phyloP scores from a whole-genome alignment of 2,329 filamentous ascomycete species.

The Colletotrichum sp. region DNA sequence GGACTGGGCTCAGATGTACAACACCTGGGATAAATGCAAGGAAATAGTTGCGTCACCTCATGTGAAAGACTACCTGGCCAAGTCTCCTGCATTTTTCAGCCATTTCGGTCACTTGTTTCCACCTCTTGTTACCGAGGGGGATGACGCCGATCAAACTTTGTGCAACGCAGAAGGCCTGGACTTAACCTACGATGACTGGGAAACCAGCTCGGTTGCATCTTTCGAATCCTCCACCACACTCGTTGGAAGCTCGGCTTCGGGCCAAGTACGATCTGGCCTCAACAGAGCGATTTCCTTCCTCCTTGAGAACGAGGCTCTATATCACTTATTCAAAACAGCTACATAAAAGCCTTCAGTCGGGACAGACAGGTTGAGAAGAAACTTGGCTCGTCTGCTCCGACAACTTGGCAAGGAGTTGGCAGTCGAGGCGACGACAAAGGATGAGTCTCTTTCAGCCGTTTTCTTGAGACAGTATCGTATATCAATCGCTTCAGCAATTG shows the following conservation, averaged over 20 bases:
- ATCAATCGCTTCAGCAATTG: not conserved
- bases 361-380: not conserved
- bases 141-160: too few relatives aligned
- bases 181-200: not conserved
- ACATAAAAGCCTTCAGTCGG: not conserved
- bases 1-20: not conserved
- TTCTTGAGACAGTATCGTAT: not conserved
- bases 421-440: not conserved
- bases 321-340: fast-evolving
- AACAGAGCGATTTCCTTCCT: not conserved
- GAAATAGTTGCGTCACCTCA: not conserved
- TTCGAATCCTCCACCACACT: not conserved
- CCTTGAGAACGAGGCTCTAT: not conserved
- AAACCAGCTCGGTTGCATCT: not conserved
- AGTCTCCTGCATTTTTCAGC: not conserved
- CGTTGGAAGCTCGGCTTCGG: not conserved
- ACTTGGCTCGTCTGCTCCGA: not conserved
- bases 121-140: not conserved
- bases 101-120: not conserved
- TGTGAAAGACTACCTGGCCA: not conserved
- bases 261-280: not conserved
- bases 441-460: not conserved
- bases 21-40: not conserved
- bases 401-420: not conserved
- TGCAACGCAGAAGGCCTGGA: not conserved